Conservation (phyloP, 2,329 filamentous ascomycete species). For the Clarireedia homoeocarpa region DNA sequence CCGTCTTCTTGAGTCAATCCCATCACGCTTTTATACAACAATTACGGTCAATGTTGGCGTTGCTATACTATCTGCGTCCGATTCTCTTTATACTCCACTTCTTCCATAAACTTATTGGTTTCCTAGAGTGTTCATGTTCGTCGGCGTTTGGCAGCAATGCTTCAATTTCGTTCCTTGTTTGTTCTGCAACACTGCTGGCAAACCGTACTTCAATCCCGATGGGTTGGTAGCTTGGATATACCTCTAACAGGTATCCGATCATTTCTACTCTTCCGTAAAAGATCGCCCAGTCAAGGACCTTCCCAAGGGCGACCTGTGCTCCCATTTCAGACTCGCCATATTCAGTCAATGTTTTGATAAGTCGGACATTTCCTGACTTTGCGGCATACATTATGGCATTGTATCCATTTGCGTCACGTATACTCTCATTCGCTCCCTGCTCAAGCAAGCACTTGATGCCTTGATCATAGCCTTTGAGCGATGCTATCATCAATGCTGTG, state of each 20-base stretch:
- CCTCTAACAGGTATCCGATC: slow-evolving; percentile 1
- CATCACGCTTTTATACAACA: too few species aligned
- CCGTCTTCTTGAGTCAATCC: too few species aligned
- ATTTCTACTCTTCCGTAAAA: slow-evolving; percentile 5
- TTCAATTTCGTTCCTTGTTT: slow-evolving; percentile 1
- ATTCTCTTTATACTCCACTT: neutral
- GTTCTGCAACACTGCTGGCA: neutral
- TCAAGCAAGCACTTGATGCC: slow-evolving; percentile 5
- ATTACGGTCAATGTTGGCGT: too few species aligned
- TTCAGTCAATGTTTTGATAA: neutral
- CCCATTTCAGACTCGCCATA: neutral
- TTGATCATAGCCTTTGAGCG: slow-evolving; percentile 3
- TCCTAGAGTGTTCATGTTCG: neutral
- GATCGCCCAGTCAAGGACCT: slow-evolving; percentile 4
- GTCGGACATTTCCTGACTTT: slow-evolving; percentile 1
- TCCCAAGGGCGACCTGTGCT: neutral
- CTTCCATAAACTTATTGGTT: slow-evolving; percentile 5
- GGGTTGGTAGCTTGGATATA: neutral
- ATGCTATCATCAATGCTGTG: slow-evolving; percentile 7
- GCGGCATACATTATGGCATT: slow-evolving; percentile 7
- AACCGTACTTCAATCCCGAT: neutral
- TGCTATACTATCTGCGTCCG: neutral
- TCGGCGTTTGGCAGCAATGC: neutral
- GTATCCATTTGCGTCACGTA: slow-evolving; percentile 1
- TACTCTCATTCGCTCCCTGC: slow-evolving; percentile 1